Evolutionary conservation across 1,284 basidiomycete genomes (phyloP).

Genomic region (Microstroma glucosiphilum): DNA sequence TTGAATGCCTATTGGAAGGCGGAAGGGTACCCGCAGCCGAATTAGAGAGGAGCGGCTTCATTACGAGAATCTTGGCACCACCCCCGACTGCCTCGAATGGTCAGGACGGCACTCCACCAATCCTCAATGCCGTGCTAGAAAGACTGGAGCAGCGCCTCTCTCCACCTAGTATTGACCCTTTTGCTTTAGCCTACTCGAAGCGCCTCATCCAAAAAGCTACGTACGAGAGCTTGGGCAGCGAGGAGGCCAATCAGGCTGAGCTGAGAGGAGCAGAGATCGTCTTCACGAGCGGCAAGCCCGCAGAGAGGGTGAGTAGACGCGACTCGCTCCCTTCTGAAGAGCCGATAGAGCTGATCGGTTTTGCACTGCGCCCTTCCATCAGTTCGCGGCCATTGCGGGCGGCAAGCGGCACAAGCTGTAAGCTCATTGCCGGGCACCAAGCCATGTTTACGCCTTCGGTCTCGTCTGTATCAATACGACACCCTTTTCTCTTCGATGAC

Average conservation of each 20-base stretch:
- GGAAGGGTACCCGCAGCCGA: conserved; percentile 24
- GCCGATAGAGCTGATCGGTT: not conserved
- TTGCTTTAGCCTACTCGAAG: conserved; percentile 32
- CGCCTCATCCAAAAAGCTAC: conserved; percentile 27
- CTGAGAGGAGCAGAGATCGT: conserved; percentile 11
- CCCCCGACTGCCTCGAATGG: not conserved
- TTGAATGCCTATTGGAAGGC: conserved; percentile 29
- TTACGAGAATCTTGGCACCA: conserved; percentile 17
- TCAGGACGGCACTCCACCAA: conserved; percentile 18
- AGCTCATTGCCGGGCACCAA: not conserved
- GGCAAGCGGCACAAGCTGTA: conserved; percentile 1
- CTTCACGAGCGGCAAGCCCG: not conserved
- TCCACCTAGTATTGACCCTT: conserved; percentile 24
- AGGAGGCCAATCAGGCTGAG: conserved; percentile 28
- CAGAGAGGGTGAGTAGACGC: conserved; percentile 1
- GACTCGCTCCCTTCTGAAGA: not conserved
- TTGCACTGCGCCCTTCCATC: not conserved
- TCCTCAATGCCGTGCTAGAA: conserved; percentile 22
- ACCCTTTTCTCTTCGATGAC: no score
- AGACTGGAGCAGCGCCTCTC: conserved; percentile 22
- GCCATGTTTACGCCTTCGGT: no score
- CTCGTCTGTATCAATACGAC: no score
- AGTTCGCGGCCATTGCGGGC: not conserved
- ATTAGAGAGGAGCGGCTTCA: conserved; percentile 26
- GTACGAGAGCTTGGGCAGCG: conserved; percentile 21